Conservation (phyloP, 2,329 filamentous ascomycete genomes). For the Dichotomopilus funicola region DNA sequence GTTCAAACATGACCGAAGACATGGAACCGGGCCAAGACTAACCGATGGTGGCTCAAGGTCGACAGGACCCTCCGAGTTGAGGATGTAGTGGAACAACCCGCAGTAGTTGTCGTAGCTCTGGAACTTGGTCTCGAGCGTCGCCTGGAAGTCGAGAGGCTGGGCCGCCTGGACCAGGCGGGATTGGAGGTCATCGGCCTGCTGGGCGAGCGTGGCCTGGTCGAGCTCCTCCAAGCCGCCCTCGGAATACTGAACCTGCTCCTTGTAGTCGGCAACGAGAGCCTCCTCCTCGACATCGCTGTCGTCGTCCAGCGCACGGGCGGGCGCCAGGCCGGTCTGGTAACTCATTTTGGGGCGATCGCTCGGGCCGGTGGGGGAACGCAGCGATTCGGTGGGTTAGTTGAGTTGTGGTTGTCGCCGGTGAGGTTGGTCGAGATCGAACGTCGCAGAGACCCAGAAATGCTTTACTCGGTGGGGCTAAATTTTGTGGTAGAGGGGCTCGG, state of each 20-base stretch:
- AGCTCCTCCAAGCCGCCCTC: constrained; percentile 80
- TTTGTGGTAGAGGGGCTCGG: constrained; percentile 22
- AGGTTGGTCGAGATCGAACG: constrained; percentile 19
- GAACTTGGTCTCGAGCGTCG: constrained; percentile 93
- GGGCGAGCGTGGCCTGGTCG: constrained; percentile 64
- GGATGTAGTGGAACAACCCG: constrained; percentile 97
- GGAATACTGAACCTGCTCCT: constrained; percentile 91
- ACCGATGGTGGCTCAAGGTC: constrained; percentile 95
- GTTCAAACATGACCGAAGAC: background rate
- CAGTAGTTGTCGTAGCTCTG: constrained; percentile 99
- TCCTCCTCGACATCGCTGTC: constrained; percentile 97
- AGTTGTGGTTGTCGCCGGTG: constrained; percentile 6
- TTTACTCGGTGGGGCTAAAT: constrained; percentile 25
- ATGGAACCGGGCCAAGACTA: constrained; percentile 36
- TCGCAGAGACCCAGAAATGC: constrained; percentile 25
- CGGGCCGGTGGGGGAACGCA: background rate
- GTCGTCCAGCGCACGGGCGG: constrained; percentile 58
- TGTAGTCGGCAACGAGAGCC: constrained; percentile 90
- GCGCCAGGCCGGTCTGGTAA: constrained; percentile 56
- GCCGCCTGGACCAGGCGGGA: constrained; percentile 85
- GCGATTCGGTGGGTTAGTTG: constrained; percentile 1
- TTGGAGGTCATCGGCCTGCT: constrained; percentile 86
- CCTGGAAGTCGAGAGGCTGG: constrained; percentile 92
- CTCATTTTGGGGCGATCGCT: constrained; percentile 43
- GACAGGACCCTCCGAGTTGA: constrained; percentile 98